Evolutionary conservation across 257 asterid genomes (phyloP).

Genomic region (Fraxinus americana): DNA sequence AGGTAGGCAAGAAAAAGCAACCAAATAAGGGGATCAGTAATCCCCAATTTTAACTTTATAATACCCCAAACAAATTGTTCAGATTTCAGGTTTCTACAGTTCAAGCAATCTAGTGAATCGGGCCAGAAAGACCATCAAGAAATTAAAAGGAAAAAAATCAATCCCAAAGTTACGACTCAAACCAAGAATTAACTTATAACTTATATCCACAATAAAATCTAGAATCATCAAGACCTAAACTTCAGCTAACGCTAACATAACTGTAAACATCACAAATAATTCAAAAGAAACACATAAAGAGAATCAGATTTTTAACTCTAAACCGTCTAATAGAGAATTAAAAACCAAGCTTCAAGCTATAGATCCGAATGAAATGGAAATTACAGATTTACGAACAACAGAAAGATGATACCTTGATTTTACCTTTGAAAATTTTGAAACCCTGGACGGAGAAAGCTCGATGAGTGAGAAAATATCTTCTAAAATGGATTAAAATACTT

Average conservation of each 20-base stretch:
- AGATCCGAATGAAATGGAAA: conserved; percentile 16
- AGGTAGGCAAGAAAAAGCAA: neutral
- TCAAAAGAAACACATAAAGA: neutral
- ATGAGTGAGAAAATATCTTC: neutral
- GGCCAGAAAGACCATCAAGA: neutral
- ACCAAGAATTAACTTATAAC: neutral
- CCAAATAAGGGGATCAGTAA: neutral
- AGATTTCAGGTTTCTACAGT: neutral
- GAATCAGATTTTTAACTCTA: neutral
- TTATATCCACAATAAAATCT: neutral
- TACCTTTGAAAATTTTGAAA: conserved; percentile 33
- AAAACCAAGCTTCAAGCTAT: neutral
- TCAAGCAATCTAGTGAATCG: neutral
- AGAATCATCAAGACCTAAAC: neutral
- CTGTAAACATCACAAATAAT: neutral
- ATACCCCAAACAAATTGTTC: neutral
- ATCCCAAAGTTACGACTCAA: neutral
- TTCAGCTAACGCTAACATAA: neutral
- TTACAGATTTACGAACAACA: neutral
- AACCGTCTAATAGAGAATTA: neutral
- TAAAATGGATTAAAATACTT: too few species aligned
- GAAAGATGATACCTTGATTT: neutral
- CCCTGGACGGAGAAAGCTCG: conserved; percentile 25
- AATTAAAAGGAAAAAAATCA: neutral
- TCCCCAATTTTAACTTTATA: neutral